Evolutionary conservation across 2,329 filamentous ascomycete species (phyloP).

Genomic region (Peltaster fructicola): DNA sequence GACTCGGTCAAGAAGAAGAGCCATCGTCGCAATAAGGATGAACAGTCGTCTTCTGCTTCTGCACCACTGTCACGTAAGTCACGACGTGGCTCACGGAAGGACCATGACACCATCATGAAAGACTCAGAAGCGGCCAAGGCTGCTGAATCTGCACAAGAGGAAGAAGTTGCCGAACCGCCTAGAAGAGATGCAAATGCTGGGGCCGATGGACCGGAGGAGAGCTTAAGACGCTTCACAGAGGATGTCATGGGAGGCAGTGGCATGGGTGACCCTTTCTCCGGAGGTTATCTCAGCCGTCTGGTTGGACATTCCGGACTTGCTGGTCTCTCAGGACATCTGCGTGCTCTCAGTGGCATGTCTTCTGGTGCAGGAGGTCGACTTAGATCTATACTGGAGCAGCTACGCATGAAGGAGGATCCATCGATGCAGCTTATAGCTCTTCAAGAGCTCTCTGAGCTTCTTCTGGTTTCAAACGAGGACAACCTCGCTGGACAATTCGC

Average conservation of each 20-base stretch:
- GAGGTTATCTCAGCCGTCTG: slow-evolving; percentile 48
- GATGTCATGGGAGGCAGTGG: slow-evolving; percentile 13
- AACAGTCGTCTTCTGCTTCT: slow-evolving; percentile 22
- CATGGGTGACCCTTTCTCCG: slow-evolving; percentile 43
- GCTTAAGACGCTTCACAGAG: slow-evolving; percentile 44
- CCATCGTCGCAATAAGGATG: slow-evolving; percentile 48
- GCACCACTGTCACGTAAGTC: slow-evolving; percentile 14
- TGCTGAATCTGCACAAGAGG: slow-evolving; percentile 12
- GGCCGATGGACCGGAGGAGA: slow-evolving; percentile 34
- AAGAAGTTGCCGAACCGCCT: slow-evolving; percentile 33
- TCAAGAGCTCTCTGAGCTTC: slow-evolving; percentile 80
- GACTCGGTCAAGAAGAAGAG: slow-evolving; percentile 56
- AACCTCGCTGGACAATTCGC: slow-evolving; percentile 90
- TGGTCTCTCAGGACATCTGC: slow-evolving; percentile 59
- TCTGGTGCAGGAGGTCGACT: slow-evolving; percentile 65
- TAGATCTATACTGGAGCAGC: slow-evolving; percentile 38
- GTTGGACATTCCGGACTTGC: slow-evolving; percentile 27
- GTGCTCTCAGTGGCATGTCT: slow-evolving; percentile 84
- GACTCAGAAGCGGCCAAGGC: slow-evolving; percentile 19
- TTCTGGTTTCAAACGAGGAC: slow-evolving; percentile 91
- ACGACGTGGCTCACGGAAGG: slow-evolving; percentile 16
- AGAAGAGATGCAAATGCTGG: slow-evolving; percentile 23
- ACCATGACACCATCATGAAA: slow-evolving; percentile 19
- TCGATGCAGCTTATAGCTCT: slow-evolving; percentile 81
- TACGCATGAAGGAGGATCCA: slow-evolving; percentile 69